Conservation (phyloP, 495 filamentous ascomycete species). For the Tetracladium setigerum region DNA sequence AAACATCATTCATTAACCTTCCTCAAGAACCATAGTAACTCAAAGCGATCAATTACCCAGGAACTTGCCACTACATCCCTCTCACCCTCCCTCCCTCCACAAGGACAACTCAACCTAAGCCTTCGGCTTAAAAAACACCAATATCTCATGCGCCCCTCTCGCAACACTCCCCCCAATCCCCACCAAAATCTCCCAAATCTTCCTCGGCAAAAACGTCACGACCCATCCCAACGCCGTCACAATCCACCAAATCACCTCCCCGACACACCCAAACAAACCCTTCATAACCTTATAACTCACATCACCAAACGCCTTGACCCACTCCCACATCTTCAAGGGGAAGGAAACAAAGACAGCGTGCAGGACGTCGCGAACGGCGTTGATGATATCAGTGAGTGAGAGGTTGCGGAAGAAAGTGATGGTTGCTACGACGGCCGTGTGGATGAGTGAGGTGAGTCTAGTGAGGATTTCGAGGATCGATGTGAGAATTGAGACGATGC, state of each 20-base stretch:
- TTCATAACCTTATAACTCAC: conserved; percentile 19
- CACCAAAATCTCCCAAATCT: conserved; percentile 26
- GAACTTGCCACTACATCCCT: too few species aligned
- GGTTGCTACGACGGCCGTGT: conserved; percentile 28
- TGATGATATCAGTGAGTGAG: conserved; percentile 31
- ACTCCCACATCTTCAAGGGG: conserved; percentile 24
- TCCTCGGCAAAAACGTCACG: conserved; percentile 26
- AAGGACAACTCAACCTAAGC: conserved; percentile 46
- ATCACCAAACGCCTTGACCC: conserved; percentile 19
- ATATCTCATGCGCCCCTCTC: conserved; percentile 30
- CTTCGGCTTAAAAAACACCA: conserved; percentile 36
- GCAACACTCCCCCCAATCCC: conserved; percentile 24
- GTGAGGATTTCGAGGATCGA: conserved; percentile 14
- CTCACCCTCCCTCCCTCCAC: conserved; percentile 41
- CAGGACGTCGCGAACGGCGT: conserved; percentile 25
- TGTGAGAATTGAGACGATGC: conserved; percentile 21
- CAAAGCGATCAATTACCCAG: too few species aligned
- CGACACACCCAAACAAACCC: conserved; percentile 24
- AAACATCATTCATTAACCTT: too few species aligned
- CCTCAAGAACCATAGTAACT: too few species aligned
- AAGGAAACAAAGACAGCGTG: conserved; percentile 25
- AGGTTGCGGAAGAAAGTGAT: conserved; percentile 29
- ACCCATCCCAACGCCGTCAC: conserved; percentile 20
- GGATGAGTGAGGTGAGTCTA: conserved; percentile 20
- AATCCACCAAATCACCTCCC: conserved; percentile 23